These are phyloP conservation scores for Cylindrotheca fusiformis DNA, from an alignment of 108 stramenopile genomes.

Conservation along the genomic window DNA sequence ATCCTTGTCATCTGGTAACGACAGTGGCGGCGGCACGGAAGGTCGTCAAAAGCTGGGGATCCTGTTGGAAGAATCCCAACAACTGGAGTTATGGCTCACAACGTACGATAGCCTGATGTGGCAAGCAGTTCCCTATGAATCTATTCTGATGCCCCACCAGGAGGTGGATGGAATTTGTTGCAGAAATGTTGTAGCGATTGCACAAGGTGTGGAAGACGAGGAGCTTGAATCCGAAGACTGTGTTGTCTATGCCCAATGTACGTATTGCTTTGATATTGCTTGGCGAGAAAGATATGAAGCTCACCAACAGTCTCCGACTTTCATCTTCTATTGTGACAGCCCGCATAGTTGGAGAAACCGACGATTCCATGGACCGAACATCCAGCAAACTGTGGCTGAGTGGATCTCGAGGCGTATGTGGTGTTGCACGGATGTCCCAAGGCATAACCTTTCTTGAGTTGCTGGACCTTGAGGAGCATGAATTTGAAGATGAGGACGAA, in stretches of 20 bases:
- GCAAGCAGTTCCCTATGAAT: slow-evolving; percentile 26
- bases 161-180: slow-evolving; percentile 1
- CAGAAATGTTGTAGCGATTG: slow-evolving; percentile 2
- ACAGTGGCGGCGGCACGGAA: slow-evolving; percentile 49
- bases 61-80: slow-evolving; percentile 20
- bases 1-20: slow-evolving; percentile 49
- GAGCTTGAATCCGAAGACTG: slow-evolving; percentile 1
- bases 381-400: slow-evolving; percentile 38
- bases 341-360: slow-evolving; percentile 13
- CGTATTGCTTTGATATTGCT: not conserved
- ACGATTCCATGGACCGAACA: not conserved
- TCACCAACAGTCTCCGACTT: not conserved
- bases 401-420: slow-evolving; percentile 68
- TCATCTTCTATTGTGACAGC: slow-evolving; percentile 12
- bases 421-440: slow-evolving; percentile 25
- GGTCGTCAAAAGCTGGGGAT: slow-evolving; percentile 64
- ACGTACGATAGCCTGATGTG: slow-evolving; percentile 52
- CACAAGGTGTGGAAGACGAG: slow-evolving; percentile 3
- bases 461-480: slow-evolving; percentile 76
- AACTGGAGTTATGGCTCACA: slow-evolving; percentile 52
- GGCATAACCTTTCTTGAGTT: slow-evolving; percentile 40
- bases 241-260: slow-evolving; percentile 18
- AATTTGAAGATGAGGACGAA: slow-evolving; percentile 42
- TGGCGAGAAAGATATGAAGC: no score
- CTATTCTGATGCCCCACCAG: slow-evolving; percentile 11